phyloP scores from a whole-genome alignment of 1,284 basidiomycete species.

The Leccinum pachyderme region DNA sequence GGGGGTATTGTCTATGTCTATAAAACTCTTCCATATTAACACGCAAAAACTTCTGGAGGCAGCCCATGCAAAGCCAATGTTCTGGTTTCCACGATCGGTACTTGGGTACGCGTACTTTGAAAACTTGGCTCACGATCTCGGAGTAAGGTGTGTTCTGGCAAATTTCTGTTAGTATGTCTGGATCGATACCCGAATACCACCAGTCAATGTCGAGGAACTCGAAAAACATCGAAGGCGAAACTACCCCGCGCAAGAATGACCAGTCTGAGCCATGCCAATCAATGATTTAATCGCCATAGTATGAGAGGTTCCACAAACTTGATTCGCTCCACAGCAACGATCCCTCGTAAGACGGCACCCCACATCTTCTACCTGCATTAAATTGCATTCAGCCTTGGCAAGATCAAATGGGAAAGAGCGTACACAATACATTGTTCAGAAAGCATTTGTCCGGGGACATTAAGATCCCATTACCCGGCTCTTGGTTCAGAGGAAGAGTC shows the following conservation, averaged over 20 bases:
- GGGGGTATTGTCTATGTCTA: no score
- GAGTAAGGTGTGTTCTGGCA: constrained; percentile 10
- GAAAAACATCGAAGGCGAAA: constrained; percentile 9
- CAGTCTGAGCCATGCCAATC: background rate
- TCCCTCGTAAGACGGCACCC: background rate
- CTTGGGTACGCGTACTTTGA: constrained; percentile 1
- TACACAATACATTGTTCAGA: background rate
- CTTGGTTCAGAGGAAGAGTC: background rate
- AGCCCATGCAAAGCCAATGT: constrained; percentile 14
- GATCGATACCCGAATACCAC: constrained; percentile 1
- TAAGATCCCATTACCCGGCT: background rate
- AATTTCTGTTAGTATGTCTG: background rate
- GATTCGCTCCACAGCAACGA: background rate
- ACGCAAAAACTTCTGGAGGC: constrained; percentile 10
- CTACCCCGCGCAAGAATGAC: constrained; percentile 16
- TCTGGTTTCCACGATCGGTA: constrained; percentile 9
- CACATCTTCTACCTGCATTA: background rate
- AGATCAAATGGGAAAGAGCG: background rate
- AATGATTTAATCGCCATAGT: background rate
- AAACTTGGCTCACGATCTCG: constrained; percentile 7
- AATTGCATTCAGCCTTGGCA: background rate
- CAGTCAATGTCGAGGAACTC: background rate
- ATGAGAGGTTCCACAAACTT: background rate
- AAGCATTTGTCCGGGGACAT: background rate
- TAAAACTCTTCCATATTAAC: constrained; percentile 4